Percentiles rank a stretch among this genome's conserved stretches.
These are phyloP conservation scores for Cryptosporidium xiaoi DNA, from an alignment of 169 alveolate species.

Conservation along the genomic window DNA sequence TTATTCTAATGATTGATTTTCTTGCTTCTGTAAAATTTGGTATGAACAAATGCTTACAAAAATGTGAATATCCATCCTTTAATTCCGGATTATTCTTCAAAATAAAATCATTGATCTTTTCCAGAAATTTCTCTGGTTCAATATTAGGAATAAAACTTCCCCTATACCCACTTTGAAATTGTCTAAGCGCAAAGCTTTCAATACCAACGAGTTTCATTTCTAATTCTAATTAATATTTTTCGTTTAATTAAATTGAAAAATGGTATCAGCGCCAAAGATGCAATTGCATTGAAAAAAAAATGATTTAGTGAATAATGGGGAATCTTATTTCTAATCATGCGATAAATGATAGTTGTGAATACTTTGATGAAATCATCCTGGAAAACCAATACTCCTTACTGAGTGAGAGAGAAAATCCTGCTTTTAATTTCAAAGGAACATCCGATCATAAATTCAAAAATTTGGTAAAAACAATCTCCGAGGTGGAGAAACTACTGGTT, in stretches of 20 bases:
- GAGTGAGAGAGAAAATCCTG: background rate
- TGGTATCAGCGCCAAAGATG: background rate
- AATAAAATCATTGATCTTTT: slow-evolving; percentile 20
- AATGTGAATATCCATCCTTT: slow-evolving; percentile 96
- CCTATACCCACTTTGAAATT: slow-evolving; percentile 31
- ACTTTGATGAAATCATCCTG: slow-evolving; percentile 20
- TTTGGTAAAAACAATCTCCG: slow-evolving; percentile 5
- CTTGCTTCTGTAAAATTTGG: slow-evolving; percentile 94
- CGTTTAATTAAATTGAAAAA: background rate
- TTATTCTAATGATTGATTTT: slow-evolving; percentile 89
- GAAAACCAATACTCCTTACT: background rate
- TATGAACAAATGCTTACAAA: slow-evolving; percentile 96
- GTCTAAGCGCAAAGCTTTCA: slow-evolving; percentile 52
- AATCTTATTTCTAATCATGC: background rate
- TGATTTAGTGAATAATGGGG: slow-evolving; percentile 5
- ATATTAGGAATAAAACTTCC: slow-evolving; percentile 49
- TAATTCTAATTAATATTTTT: background rate
- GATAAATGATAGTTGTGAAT: background rate
- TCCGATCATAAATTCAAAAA: background rate
- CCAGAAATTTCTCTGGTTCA: slow-evolving; percentile 9
- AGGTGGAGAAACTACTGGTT: slow-evolving; percentile 18
- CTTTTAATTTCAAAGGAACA: background rate
- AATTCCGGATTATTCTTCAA: slow-evolving; percentile 74
- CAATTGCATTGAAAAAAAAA: background rate
- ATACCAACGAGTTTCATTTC: slow-evolving; percentile 30